Percentiles rank a stretch among this genome's conserved stretches.
These are phyloP conservation scores for Anisogramma anomala DNA, from an alignment of 2,329 filamentous ascomycete species.

Conservation along the genomic window DNA sequence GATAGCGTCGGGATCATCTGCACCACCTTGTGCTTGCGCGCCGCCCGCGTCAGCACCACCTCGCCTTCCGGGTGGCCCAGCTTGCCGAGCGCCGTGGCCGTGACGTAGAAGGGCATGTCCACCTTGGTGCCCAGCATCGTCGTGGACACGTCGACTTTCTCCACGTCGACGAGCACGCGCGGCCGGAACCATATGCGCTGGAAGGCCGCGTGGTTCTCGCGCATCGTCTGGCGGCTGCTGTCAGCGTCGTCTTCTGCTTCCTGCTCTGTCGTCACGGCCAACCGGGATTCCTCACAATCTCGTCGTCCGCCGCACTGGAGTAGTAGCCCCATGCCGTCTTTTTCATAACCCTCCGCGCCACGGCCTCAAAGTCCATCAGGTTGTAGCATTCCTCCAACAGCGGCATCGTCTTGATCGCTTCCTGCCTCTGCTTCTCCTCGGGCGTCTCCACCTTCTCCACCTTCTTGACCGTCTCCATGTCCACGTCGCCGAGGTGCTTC, in stretches of 20 bases:
- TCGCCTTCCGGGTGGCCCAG: constrained; percentile 90
- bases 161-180: constrained; percentile 77
- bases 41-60: constrained; percentile 75
- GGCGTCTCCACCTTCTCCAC: constrained; percentile 54
- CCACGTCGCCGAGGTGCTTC: constrained; percentile 81
- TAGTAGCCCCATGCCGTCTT: constrained; percentile 97
- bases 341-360: constrained; percentile 86
- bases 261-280: neutral
- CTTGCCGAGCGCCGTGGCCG: constrained; percentile 90
- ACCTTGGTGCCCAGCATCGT: constrained; percentile 87
- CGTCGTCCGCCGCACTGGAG: constrained; percentile 81
- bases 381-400: constrained; percentile 83
- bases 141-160: constrained; percentile 73
- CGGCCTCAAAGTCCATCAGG: constrained; percentile 88
- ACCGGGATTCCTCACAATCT: constrained; percentile 49
- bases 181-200: constrained; percentile 97
- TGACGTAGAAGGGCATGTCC: constrained; percentile 88
- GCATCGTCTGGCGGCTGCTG: constrained; percentile 53
- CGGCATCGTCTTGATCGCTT: constrained; percentile 66
- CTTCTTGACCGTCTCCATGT: constrained; percentile 64
- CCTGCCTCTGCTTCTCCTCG: constrained; percentile 52
- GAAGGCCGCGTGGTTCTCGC: constrained; percentile 91
- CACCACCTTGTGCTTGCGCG: constrained; percentile 75
- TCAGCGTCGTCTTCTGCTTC: neutral
- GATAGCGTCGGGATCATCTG: constrained; percentile 99